These are phyloP conservation scores for Benincasa hispida DNA, from an alignment of 306 rosid genomes.

Conservation along the genomic window DNA sequence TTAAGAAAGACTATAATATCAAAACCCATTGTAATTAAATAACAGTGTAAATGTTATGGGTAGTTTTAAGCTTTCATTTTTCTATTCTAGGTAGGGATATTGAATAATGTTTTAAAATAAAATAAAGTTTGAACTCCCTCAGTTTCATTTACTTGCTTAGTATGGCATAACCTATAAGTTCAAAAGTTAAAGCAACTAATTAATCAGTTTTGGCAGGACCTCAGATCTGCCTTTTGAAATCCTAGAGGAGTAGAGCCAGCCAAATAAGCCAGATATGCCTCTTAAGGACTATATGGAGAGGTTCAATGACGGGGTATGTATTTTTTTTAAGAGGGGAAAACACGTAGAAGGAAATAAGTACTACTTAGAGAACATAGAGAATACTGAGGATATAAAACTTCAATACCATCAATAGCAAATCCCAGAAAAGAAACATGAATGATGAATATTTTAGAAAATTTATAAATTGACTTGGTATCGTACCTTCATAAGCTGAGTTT, in stretches of 20 bases:
- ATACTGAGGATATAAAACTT: not conserved
- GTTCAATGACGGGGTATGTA: not conserved
- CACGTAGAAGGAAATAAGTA: not conserved
- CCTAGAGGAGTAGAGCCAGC: not conserved
- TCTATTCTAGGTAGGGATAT: not conserved
- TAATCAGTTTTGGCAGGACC: not conserved
- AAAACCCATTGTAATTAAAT: not conserved
- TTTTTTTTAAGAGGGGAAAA: not conserved
- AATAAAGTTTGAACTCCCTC: not conserved
- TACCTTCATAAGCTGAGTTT: slow-evolving; percentile 57
- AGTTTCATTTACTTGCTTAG: not conserved
- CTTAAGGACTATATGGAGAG: not conserved
- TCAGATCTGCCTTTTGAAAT: not conserved
- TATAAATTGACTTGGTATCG: not conserved
- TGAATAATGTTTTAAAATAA: not conserved
- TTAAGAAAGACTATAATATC: not conserved
- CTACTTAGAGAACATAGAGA: not conserved
- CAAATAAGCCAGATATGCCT: not conserved
- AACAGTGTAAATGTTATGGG: not conserved
- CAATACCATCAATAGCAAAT: not conserved
- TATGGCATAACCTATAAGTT: not conserved
- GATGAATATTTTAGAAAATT: not conserved
- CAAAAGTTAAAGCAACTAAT: not conserved
- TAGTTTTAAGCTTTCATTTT: not conserved
- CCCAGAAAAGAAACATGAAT: not conserved